Evolutionary conservation across 441 rosid genomes (phyloP).

Genomic region (Breynia disticha): DNA sequence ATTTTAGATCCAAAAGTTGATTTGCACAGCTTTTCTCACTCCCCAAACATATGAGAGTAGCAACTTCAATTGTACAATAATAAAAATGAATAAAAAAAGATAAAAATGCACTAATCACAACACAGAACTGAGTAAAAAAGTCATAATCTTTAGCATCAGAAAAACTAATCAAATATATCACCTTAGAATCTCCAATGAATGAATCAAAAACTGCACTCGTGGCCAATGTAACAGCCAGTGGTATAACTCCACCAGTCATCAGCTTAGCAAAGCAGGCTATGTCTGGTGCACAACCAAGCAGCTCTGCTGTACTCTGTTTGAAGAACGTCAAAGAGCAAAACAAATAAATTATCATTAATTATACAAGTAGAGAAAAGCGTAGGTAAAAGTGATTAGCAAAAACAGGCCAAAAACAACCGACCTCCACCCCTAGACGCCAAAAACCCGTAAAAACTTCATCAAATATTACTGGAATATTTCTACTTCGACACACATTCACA

Average conservation of each 20-base stretch:
- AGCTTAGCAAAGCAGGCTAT: constrained; percentile 91
- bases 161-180: constrained; percentile 7
- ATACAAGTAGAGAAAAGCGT: constrained; percentile 3
- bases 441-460: constrained; percentile 97
- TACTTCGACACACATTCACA: constrained; percentile 59
- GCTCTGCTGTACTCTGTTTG: constrained; percentile 60
- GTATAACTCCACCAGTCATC: constrained; percentile 86
- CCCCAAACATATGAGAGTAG: too few species aligned
- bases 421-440: constrained; percentile 97
- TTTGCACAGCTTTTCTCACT: too few species aligned
- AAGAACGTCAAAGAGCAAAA: constrained; percentile 10
- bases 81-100: too few species aligned
- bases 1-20: too few species aligned
- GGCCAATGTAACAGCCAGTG: constrained; percentile 85
- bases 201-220: constrained; percentile 57
- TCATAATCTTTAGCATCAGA: too few species aligned
- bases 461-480: constrained; percentile 70
- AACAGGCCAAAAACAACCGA: constrained; percentile 16
- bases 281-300: constrained; percentile 75
- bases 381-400: background rate
- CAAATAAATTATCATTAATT: background rate
- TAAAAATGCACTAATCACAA: too few species aligned
- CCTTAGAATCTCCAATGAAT: constrained; percentile 87
- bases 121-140: too few species aligned
- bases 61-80: too few species aligned